A percentile compares a stretch with the other conserved stretches of the same genome.
These are phyloP conservation scores for Quercus lobata DNA, from an alignment of 331 rosid genomes.

Conservation along the genomic window DNA sequence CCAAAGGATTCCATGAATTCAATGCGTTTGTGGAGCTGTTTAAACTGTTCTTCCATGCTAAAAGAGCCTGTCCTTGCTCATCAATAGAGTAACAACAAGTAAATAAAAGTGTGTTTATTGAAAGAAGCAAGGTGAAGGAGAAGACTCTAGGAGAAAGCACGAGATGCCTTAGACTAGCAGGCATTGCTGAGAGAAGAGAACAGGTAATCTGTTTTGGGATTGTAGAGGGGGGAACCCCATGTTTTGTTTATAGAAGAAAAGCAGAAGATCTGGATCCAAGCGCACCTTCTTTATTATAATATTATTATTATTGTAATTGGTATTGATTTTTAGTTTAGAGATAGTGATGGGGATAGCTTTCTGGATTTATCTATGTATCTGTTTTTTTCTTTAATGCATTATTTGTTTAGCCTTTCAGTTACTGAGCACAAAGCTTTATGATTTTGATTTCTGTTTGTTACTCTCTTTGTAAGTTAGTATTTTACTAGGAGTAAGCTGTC, in stretches of 20 bases:
- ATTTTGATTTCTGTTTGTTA: constrained; percentile 33
- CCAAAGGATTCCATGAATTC: constrained; percentile 58
- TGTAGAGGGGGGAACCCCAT: constrained; percentile 88
- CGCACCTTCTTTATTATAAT: constrained; percentile 32
- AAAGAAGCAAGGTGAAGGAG: constrained; percentile 44
- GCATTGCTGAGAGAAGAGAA: constrained; percentile 65
- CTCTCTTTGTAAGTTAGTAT: constrained; percentile 27
- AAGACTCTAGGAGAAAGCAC: constrained; percentile 46
- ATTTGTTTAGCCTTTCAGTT: constrained; percentile 18
- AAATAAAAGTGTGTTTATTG: constrained; percentile 46
- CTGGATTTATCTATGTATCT: constrained; percentile 25
- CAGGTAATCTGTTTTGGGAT: constrained; percentile 73
- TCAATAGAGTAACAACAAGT: constrained; percentile 61
- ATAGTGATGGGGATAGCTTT: constrained; percentile 24
- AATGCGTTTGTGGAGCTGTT: constrained; percentile 39
- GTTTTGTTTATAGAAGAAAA: constrained; percentile 83
- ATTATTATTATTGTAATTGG: constrained; percentile 44
- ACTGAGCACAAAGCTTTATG: constrained; percentile 25
- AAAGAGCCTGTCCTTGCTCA: constrained; percentile 77
- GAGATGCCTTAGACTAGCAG: constrained; percentile 63
- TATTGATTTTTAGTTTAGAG: constrained; percentile 40
- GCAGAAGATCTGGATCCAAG: constrained; percentile 52
- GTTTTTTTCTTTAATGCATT: constrained; percentile 8
- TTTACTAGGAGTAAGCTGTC: constrained; percentile 19
- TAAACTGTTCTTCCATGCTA: constrained; percentile 68